Evolutionary conservation across 768 basidiomycete species (phyloP).

Genomic region (Gymnopilus junonius): DNA sequence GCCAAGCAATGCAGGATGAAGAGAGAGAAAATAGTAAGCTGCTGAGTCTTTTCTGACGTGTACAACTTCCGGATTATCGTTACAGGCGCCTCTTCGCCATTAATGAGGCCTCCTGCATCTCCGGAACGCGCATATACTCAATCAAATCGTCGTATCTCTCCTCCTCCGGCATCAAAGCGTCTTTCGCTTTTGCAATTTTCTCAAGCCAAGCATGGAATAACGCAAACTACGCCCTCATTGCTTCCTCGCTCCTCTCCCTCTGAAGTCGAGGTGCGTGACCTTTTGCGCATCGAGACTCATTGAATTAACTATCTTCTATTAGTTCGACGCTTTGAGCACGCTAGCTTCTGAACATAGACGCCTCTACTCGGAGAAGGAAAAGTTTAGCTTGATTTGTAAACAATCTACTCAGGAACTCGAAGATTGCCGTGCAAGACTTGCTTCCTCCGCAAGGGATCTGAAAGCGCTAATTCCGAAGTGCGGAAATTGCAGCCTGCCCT

Average conservation of each 20-base stretch:
- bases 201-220: neutral
- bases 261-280: neutral
- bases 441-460: neutral
- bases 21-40: conserved; percentile 4
- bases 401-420: conserved; percentile 17
- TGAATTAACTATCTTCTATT: neutral
- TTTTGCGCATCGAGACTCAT: too few relatives aligned
- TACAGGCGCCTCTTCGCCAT: conserved; percentile 18
- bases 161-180: neutral
- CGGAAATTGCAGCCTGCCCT: conserved; percentile 9
- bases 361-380: conserved; percentile 11
- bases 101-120: conserved; percentile 7
- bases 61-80: neutral
- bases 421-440: conserved; percentile 12
- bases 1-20: neutral
- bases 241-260: neutral
- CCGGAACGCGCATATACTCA: conserved; percentile 30
- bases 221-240: neutral
- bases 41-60: neutral
- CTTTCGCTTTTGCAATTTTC: neutral
- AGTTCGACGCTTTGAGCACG: conserved; percentile 8
- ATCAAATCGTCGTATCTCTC: conserved; percentile 8
- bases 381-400: conserved; percentile 6
- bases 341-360: conserved; percentile 2
- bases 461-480: conserved; percentile 13